These are phyloP conservation scores for Solanum rostratum DNA, from an alignment of 257 asterid genomes.

Conservation along the genomic window DNA sequence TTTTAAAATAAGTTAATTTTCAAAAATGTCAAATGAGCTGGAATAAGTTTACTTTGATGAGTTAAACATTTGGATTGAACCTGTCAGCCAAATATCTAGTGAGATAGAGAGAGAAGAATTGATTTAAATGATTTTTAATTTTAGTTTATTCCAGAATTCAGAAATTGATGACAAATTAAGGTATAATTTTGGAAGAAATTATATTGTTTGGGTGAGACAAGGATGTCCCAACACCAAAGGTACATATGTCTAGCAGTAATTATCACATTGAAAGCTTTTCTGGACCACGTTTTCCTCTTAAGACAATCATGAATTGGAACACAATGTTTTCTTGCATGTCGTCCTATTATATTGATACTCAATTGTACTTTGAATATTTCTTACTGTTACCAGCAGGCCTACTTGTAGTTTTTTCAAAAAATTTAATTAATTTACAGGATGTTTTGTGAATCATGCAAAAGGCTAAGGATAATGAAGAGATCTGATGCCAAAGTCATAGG, in stretches of 20 bases:
- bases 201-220: not conserved
- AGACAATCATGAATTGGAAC: not conserved
- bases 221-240: conserved; percentile 5
- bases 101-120: not conserved
- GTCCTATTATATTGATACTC: not conserved
- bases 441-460: conserved; percentile 66
- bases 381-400: not conserved
- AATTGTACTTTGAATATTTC: not conserved
- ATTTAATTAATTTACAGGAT: conserved; percentile 30
- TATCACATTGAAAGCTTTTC: conserved; percentile 3
- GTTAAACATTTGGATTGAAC: not conserved
- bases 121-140: not conserved
- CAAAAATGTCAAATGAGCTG: too few relatives aligned
- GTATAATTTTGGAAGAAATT: conserved; percentile 8
- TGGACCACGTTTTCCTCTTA: conserved; percentile 5
- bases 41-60: too few relatives aligned
- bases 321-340: not conserved
- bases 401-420: too few relatives aligned
- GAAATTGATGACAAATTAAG: conserved; percentile 26
- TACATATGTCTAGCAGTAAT: conserved; percentile 13
- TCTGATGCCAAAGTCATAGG: conserved; percentile 47
- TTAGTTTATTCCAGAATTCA: not conserved
- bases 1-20: too few relatives aligned
- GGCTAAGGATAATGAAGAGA: conserved; percentile 70
- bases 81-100: not conserved